Conservation (phyloP, 2,329 filamentous ascomycete species). For the Pestalotiopsis sp. region DNA sequence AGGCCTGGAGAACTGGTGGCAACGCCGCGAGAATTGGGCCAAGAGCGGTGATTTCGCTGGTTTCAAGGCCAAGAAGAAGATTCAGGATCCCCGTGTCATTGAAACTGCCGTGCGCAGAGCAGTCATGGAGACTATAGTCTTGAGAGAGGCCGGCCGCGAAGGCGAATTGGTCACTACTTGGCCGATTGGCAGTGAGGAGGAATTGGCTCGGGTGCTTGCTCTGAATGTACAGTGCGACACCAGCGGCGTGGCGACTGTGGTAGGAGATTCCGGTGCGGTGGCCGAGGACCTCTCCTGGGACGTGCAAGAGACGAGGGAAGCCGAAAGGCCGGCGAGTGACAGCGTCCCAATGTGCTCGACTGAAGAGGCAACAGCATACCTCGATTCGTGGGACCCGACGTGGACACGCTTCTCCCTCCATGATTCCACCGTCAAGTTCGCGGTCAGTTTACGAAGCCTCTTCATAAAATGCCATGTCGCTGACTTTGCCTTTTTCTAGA, state of each 20-base stretch:
- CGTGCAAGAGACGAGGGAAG: slow-evolving; percentile 25
- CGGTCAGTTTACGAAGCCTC: slow-evolving; percentile 55
- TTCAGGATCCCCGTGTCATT: slow-evolving; percentile 46
- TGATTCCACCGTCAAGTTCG: slow-evolving; percentile 69
- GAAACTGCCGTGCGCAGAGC: slow-evolving; percentile 54
- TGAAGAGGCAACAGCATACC: slow-evolving; percentile 45
- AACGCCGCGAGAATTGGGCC: slow-evolving; percentile 55
- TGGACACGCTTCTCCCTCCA: slow-evolving; percentile 63
- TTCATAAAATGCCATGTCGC: not conserved
- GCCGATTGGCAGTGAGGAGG: slow-evolving; percentile 31
- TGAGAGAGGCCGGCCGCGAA: slow-evolving; percentile 37
- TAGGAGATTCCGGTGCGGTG: slow-evolving; percentile 39
- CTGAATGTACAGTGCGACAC: slow-evolving; percentile 40
- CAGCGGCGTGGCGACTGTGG: slow-evolving; percentile 43
- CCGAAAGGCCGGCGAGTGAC: not conserved
- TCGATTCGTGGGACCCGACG: slow-evolving; percentile 50
- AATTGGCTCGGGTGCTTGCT: slow-evolving; percentile 38
- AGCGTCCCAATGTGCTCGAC: slow-evolving; percentile 25
- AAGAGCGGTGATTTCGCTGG: slow-evolving; percentile 45
- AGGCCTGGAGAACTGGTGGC: slow-evolving; percentile 56
- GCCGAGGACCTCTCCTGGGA: slow-evolving; percentile 33
- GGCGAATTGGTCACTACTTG: slow-evolving; percentile 25
- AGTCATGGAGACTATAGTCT: slow-evolving; percentile 53
- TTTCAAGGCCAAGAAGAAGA: slow-evolving; percentile 43
- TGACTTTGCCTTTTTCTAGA: slow-evolving; percentile 52